Base-by-base conservation (phyloP, 345 rosid species). In the Brassica nigra region DNA sequence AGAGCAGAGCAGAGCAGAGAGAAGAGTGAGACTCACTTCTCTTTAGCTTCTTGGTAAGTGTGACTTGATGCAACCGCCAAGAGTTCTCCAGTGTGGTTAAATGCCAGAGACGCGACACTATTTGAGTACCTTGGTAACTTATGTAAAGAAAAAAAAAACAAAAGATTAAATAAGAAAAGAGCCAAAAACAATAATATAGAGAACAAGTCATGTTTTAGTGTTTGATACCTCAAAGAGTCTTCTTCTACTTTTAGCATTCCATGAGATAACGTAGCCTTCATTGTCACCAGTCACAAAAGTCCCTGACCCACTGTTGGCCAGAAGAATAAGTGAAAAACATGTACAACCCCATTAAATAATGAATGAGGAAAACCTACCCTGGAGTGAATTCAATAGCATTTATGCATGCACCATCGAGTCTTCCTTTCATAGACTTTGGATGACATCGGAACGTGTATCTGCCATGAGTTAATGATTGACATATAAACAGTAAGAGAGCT, bases 361-460 rank as follows among this genome's bases (percentile, higher is more conserved):
- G 27, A 74, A 28, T 20, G 68, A 69, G 54, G 20, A 7, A 63
- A 34, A 29, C 62, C 1, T 75, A 80, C 83, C 79, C 58, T 54
- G 83, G 79, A 69, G 62, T 80, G 84, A 89, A 90, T 20, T 75
- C 91, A 23, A 94, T 82, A 58, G 87, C 92, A 75, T 92, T 94
- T 77, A 94, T 87, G 1, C 93, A 80, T 62, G 78, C 84, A 44
- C 90, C 80, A 77, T 92, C 83, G 49, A 72, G 14, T 75, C 76
- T 90, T 83, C 92, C 92, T 57, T 87, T 85, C 76, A 84, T 88
- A 59, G 87, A 83, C 83, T 85, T 92, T 29, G 97, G 97, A 85
- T 80, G 83, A 10, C 98, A 94, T 7, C 97, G 87, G 74, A 94
- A 94, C 47, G 84, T 76, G 75, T 92, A 94, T 68, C 97, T 92